These are phyloP conservation scores for Pythium myriotylum DNA, from an alignment of 352 stramenopile genomes.

Conservation along the genomic window DNA sequence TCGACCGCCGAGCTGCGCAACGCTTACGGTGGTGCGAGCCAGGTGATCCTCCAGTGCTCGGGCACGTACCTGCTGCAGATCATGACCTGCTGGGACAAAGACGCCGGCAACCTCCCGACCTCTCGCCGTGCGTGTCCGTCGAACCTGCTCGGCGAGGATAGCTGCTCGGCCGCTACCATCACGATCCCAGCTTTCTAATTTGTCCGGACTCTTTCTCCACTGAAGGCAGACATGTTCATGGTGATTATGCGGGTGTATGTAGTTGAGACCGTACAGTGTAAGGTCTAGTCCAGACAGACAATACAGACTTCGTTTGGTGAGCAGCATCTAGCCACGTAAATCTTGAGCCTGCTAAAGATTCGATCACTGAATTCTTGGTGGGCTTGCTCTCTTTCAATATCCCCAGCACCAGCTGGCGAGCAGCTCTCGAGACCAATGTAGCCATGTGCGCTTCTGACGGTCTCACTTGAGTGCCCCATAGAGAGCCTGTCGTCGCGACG, in stretches of 20 bases:
- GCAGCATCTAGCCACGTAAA: too few relatives aligned
- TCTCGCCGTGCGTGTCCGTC: slow-evolving; percentile 44
- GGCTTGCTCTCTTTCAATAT: too few relatives aligned
- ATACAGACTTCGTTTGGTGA: too few relatives aligned
- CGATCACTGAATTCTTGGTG: not conserved
- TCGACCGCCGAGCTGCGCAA: slow-evolving; percentile 34
- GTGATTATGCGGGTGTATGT: too few relatives aligned
- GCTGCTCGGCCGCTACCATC: slow-evolving; percentile 50
- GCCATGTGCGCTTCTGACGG: not conserved
- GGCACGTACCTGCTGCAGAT: slow-evolving; percentile 52
- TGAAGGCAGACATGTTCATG: too few relatives aligned
- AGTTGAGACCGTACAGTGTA: too few relatives aligned
- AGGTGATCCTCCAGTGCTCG: slow-evolving; percentile 42
- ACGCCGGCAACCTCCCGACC: slow-evolving; percentile 50
- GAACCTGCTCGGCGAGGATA: slow-evolving; percentile 71
- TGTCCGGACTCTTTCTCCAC: too few relatives aligned
- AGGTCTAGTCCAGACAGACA: too few relatives aligned
- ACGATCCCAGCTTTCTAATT: slow-evolving; percentile 19
- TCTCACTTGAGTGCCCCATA: not conserved
- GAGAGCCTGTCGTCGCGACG: slow-evolving; percentile 1
- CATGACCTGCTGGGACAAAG: slow-evolving; percentile 73
- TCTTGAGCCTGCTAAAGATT: not conserved
- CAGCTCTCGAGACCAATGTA: slow-evolving; percentile 1
- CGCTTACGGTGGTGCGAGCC: slow-evolving; percentile 21
- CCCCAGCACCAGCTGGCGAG: not conserved